Percentiles rank a stretch among this genome's conserved stretches.
phyloP scores from a whole-genome alignment of 208 protist species.

The Trypanosoma conorhini region DNA sequence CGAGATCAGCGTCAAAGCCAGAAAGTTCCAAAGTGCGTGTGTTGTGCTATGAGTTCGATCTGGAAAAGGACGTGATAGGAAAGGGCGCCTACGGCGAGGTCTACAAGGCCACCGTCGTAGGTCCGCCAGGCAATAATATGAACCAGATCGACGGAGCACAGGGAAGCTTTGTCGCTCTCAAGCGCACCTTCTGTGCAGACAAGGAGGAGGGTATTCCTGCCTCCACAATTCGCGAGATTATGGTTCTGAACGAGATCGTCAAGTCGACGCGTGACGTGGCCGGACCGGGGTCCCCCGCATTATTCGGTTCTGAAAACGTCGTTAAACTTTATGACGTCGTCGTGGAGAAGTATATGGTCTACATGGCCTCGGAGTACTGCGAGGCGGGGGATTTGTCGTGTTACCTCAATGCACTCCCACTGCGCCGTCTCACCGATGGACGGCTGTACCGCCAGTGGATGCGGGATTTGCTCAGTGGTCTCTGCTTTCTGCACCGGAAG shows the following conservation, averaged over 20 bases:
- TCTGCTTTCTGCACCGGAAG: conserved; percentile 71
- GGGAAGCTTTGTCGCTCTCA: conserved; percentile 63
- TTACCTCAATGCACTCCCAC: conserved; percentile 67
- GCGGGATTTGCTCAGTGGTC: conserved; percentile 56
- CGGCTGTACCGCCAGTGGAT: conserved; percentile 64
- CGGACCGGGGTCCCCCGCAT: neutral
- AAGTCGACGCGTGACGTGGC: conserved; percentile 17
- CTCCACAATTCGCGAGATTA: conserved; percentile 87
- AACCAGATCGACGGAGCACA: conserved; percentile 1
- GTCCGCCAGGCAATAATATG: neutral
- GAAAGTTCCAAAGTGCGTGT: conserved; percentile 19
- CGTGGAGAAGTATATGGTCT: conserved; percentile 89
- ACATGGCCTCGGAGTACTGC: conserved; percentile 96
- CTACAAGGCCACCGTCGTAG: conserved; percentile 75
- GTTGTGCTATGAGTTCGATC: conserved; percentile 38
- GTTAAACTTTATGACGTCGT: conserved; percentile 93
- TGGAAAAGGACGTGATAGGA: conserved; percentile 93
- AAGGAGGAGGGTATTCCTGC: conserved; percentile 86
- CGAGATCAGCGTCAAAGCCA: neutral
- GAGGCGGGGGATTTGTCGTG: conserved; percentile 95
- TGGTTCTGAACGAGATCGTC: conserved; percentile 92
- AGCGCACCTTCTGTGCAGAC: conserved; percentile 65
- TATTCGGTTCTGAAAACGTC: conserved; percentile 21
- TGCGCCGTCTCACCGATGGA: conserved; percentile 35
- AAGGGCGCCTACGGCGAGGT: conserved; percentile 97